Evolutionary conservation across 306 rosid genomes (phyloP).

Genomic region (Crotalaria pallida): DNA sequence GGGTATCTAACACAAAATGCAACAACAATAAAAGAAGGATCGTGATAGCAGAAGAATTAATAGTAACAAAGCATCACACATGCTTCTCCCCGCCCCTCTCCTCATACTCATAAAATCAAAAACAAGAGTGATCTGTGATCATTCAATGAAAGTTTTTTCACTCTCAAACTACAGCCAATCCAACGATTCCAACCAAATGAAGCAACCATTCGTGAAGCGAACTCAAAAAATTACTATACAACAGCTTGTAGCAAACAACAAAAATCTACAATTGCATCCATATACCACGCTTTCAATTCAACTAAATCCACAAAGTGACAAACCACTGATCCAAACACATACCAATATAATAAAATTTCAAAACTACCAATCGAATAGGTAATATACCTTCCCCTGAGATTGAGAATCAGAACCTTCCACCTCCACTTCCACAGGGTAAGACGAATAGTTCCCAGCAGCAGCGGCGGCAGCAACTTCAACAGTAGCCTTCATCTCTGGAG

Average conservation of each 20-base stretch:
- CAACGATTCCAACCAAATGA: background rate
- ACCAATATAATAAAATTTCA: background rate
- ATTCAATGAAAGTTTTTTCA: background rate
- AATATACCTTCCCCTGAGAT: conserved; percentile 59
- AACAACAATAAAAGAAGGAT: background rate
- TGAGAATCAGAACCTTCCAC: conserved; percentile 52
- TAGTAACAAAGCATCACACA: background rate
- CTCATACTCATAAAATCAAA: background rate
- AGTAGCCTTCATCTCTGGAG: conserved; percentile 87
- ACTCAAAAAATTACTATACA: background rate
- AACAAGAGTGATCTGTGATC: background rate
- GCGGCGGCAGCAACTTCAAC: conserved; percentile 88
- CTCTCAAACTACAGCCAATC: background rate
- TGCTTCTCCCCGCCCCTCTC: background rate
- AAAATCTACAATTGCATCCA: background rate
- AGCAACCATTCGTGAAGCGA: background rate
- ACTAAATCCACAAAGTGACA: background rate
- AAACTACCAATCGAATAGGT: background rate
- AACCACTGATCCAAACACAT: background rate
- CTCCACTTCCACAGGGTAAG: conserved; percentile 65
- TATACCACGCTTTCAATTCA: background rate
- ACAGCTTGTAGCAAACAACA: background rate
- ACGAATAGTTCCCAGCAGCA: conserved; percentile 62
- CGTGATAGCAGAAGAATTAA: background rate
- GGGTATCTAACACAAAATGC: background rate